Conservation (phyloP, 139 green algal species). For the Spirogloea muscicola region DNA sequence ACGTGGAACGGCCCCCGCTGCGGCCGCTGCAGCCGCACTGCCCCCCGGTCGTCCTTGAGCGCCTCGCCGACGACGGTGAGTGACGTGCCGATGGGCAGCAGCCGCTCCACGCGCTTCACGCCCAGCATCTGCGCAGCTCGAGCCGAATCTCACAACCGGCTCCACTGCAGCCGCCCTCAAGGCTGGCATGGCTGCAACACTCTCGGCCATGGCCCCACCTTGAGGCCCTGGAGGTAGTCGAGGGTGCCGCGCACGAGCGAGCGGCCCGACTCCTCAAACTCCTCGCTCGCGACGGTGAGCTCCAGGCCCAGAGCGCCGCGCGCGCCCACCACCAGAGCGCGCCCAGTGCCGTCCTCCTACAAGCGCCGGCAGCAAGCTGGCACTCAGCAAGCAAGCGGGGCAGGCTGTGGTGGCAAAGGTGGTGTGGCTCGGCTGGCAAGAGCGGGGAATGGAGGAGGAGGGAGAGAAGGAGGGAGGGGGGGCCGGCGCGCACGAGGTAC, state of each 20-base stretch:
- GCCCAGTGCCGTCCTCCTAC: conserved; percentile 32
- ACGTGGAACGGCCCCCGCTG: conserved; percentile 37
- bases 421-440: too few species aligned
- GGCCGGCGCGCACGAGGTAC: too few species aligned
- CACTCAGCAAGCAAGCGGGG: too few species aligned
- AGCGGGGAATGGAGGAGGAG: too few species aligned
- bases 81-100: conserved; percentile 43
- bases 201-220: too few species aligned
- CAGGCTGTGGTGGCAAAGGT: too few species aligned
- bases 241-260: conserved; percentile 29
- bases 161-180: too few species aligned
- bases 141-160: too few species aligned
- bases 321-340: conserved; percentile 28
- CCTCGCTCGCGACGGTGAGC: conserved; percentile 24
- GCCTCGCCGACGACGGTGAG: conserved; percentile 44
- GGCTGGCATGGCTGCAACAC: too few species aligned
- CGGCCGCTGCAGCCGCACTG: conserved; percentile 21
- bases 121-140: conserved; percentile 47
- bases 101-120: conserved; percentile 31
- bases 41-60: conserved; percentile 4
- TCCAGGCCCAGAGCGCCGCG: conserved; percentile 18
- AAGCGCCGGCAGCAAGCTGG: too few species aligned
- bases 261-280: conserved; percentile 25
- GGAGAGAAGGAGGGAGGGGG: too few species aligned
- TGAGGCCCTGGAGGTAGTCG: conserved; percentile 45